Conservation (phyloP, 2,329 filamentous ascomycete species). For the Rasamsonia emersonii region DNA sequence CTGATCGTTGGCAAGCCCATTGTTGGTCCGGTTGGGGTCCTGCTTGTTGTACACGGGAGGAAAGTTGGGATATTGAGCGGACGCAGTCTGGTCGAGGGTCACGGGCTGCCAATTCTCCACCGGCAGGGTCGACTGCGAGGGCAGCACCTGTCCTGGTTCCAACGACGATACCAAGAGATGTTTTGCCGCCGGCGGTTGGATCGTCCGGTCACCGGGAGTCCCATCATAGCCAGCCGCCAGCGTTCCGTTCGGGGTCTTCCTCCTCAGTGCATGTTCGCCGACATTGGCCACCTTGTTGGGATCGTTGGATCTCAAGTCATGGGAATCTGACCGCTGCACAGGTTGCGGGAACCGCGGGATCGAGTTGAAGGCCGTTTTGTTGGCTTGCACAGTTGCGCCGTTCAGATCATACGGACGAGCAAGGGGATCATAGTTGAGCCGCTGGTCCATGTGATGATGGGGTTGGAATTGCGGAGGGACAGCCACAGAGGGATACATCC, state of each 20-base stretch:
- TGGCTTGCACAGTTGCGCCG: conserved; percentile 17
- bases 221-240: conserved; percentile 87
- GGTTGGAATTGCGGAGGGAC: conserved; percentile 35
- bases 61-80: conserved; percentile 27
- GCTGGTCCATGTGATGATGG: conserved; percentile 29
- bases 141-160: conserved; percentile 28
- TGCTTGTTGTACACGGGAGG: conserved; percentile 32
- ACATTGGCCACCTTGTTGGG: conserved; percentile 14
- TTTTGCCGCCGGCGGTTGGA: conserved; percentile 69
- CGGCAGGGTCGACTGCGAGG: conserved; percentile 23
- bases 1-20: conserved; percentile 20
- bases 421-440: conserved; percentile 18
- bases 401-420: conserved; percentile 25
- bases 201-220: conserved; percentile 61
- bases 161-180: conserved; percentile 67
- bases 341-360: conserved; percentile 29
- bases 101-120: conserved; percentile 22
- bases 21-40: conserved; percentile 19
- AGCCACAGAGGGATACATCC: conserved; percentile 43
- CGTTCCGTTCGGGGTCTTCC: conserved; percentile 92
- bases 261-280: conserved; percentile 67
- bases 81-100: conserved; percentile 19
- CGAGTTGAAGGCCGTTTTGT: conserved; percentile 19
- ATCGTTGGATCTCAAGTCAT: conserved; percentile 16
- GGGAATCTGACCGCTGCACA: conserved; percentile 27